Conservation (phyloP, 23 red algal species). For the Cyanidium caldarium region DNA sequence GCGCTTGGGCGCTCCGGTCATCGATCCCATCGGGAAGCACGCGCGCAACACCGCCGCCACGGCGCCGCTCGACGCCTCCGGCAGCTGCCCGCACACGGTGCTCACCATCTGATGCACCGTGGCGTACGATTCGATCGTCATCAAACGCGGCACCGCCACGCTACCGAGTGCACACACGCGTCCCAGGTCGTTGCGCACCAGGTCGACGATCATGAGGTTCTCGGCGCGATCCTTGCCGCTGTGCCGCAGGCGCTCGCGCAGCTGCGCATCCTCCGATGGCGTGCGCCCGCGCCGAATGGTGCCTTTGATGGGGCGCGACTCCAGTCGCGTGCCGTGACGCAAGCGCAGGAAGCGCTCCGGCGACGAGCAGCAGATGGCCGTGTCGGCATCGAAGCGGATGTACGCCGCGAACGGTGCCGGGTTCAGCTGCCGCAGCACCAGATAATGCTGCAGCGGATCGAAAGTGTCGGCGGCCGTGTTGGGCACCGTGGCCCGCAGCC, state of each 20-base stretch:
- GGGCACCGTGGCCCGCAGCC: slow-evolving; percentile 20
- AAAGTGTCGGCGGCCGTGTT: background rate
- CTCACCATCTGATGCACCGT: slow-evolving; percentile 93
- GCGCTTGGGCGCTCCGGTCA: slow-evolving; percentile 94
- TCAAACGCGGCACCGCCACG: slow-evolving; percentile 62
- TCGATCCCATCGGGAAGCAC: slow-evolving; percentile 96
- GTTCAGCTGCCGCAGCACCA: slow-evolving; percentile 40
- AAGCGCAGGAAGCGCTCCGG: slow-evolving; percentile 81
- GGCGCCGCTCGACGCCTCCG: background rate
- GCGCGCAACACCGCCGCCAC: slow-evolving; percentile 13
- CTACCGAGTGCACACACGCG: slow-evolving; percentile 52
- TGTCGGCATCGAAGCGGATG: slow-evolving; percentile 22
- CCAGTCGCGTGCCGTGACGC: slow-evolving; percentile 16
- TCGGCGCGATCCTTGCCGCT: slow-evolving; percentile 79
- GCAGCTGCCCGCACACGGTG: slow-evolving; percentile 30
- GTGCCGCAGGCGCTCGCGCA: slow-evolving; percentile 18
- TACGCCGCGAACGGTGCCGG: slow-evolving; percentile 74
- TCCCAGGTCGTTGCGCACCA: slow-evolving; percentile 90
- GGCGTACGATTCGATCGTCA: slow-evolving; percentile 76
- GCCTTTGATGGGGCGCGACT: slow-evolving; percentile 94
- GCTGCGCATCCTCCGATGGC: slow-evolving; percentile 30
- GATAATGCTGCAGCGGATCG: slow-evolving; percentile 44
- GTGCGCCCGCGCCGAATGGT: slow-evolving; percentile 40
- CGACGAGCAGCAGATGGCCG: slow-evolving; percentile 67
- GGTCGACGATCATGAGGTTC: slow-evolving; percentile 99